A percentile compares a stretch with the other conserved stretches of the same genome.
phyloP scores from a whole-genome alignment of 495 filamentous ascomycete species.

The Gamarada debralockiae region DNA sequence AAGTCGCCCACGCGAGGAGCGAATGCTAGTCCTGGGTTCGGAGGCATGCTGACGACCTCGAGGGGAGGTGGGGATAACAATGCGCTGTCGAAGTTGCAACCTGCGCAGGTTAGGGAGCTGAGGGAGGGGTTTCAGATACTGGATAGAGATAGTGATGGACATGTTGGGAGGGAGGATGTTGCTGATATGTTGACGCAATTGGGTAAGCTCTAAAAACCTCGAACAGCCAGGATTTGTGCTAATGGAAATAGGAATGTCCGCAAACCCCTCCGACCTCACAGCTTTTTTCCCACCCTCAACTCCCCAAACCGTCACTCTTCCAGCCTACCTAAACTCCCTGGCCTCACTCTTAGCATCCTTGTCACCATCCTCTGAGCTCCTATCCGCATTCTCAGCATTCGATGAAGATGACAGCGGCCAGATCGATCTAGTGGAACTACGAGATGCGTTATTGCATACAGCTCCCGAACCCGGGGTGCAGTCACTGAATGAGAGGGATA shows the following conservation, averaged over 20 bases:
- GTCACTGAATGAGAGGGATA: slow-evolving; percentile 65
- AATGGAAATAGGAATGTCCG: slow-evolving; percentile 37
- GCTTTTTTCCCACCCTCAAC: slow-evolving; percentile 72
- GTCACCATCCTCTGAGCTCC: slow-evolving; percentile 69
- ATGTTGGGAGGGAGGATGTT: slow-evolving; percentile 72
- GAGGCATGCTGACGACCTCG: slow-evolving; percentile 25
- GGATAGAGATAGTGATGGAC: slow-evolving; percentile 75
- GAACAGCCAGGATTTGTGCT: slow-evolving; percentile 1
- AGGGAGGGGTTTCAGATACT: slow-evolving; percentile 85
- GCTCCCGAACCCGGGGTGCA: slow-evolving; percentile 68
- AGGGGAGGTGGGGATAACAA: slow-evolving; percentile 34
- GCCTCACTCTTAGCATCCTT: slow-evolving; percentile 67
- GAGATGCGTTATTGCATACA: slow-evolving; percentile 78
- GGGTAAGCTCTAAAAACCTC: slow-evolving; percentile 39
- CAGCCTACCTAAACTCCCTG: slow-evolving; percentile 76
- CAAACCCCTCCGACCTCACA: slow-evolving; percentile 53
- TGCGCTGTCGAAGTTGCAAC: slow-evolving; percentile 58
- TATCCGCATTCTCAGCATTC: slow-evolving; percentile 88
- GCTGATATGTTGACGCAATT: slow-evolving; percentile 75
- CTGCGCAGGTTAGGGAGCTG: slow-evolving; percentile 68
- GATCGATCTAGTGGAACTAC: slow-evolving; percentile 76
- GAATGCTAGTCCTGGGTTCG: slow-evolving; percentile 28
- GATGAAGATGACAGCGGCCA: slow-evolving; percentile 95
- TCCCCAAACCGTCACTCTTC: slow-evolving; percentile 70
- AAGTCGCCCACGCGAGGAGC: slow-evolving; percentile 40